These are phyloP conservation scores for Blastocystis sp. DNA, from an alignment of 352 stramenopile genomes.

Conservation along the genomic window DNA sequence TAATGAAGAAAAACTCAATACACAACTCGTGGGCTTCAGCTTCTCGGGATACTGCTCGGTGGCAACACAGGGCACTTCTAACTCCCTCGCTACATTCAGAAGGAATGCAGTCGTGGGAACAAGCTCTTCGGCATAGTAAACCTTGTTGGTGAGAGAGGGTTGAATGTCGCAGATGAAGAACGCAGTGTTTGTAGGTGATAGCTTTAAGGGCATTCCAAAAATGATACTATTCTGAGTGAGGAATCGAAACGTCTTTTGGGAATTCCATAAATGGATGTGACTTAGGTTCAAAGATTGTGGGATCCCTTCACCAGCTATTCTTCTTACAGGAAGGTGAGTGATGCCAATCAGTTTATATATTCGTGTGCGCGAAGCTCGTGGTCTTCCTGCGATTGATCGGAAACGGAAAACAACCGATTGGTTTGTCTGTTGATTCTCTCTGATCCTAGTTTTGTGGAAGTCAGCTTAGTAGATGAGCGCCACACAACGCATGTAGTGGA, in stretches of 20 bases:
- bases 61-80: constrained; percentile 75
- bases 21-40: constrained; percentile 70
- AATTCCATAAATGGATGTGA: not conserved
- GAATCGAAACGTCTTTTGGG: not conserved
- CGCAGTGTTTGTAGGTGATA: constrained; percentile 27
- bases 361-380: constrained; percentile 77
- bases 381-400: constrained; percentile 79
- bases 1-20: not conserved
- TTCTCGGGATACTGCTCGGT: constrained; percentile 76
- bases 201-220: not conserved
- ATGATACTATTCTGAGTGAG: not conserved
- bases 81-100: constrained; percentile 70
- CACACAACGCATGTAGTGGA: constrained; percentile 80
- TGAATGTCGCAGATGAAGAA: constrained; percentile 81
- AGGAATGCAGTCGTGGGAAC: constrained; percentile 22
- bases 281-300: not conserved
- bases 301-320: not conserved
- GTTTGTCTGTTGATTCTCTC: not conserved
- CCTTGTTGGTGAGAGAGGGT: constrained; percentile 74
- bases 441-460: constrained; percentile 72
- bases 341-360: constrained; percentile 85
- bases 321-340: not conserved
- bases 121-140: constrained; percentile 72
- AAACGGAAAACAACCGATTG: constrained; percentile 69
- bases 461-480: constrained; percentile 78